These are phyloP conservation scores for Sedum album DNA, from an alignment of 164 flowering plant species.

Conservation along the genomic window DNA sequence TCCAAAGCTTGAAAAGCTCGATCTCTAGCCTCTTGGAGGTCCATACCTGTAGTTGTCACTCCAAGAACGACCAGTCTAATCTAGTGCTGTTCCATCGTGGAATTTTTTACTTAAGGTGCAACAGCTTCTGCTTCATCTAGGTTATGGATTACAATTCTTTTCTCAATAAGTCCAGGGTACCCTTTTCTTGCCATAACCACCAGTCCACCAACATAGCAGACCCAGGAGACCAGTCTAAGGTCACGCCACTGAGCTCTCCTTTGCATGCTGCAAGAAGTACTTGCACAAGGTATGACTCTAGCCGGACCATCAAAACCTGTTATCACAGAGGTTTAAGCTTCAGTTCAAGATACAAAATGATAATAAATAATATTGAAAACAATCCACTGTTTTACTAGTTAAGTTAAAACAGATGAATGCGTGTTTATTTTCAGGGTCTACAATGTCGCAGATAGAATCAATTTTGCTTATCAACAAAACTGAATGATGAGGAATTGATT, in stretches of 20 bases:
- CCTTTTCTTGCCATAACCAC: constrained; percentile 95
- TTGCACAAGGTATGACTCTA: constrained; percentile 85
- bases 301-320: constrained; percentile 87
- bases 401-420: no score
- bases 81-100: constrained; percentile 75
- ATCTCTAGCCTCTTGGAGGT: constrained; percentile 66
- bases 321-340: not conserved
- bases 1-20: constrained; percentile 67
- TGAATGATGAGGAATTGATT: not conserved
- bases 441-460: no score
- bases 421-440: no score
- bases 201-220: constrained; percentile 98
- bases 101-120: constrained; percentile 63
- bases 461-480: not conserved
- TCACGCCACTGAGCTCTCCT: constrained; percentile 54
- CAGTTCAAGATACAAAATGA: not conserved
- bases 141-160: constrained; percentile 59
- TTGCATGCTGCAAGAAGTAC: constrained; percentile 80
- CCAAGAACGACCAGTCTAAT: constrained; percentile 80
- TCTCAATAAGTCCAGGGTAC: constrained; percentile 75
- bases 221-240: constrained; percentile 75
- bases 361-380: not conserved
- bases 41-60: constrained; percentile 57
- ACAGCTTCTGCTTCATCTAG: constrained; percentile 65
- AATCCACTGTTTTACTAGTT: constrained; percentile 22